A percentile compares a stretch with the other conserved stretches of the same genome.
phyloP scores from a whole-genome alignment of 2,329 filamentous ascomycete genomes.

The Nectriaceae sp. region DNA sequence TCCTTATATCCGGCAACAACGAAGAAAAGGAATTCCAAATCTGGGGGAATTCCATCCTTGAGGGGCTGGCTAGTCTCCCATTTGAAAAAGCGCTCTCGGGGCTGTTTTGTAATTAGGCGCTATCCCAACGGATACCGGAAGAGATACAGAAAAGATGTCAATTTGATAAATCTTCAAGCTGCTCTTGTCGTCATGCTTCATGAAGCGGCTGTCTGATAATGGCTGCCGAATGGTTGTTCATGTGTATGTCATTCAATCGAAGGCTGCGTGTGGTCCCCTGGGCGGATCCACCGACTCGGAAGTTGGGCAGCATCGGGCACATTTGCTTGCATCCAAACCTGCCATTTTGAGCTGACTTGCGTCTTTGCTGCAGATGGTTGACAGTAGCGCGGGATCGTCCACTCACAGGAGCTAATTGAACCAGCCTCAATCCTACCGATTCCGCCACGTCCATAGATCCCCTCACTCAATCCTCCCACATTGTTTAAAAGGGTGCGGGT shows the following conservation, averaged over 20 bases:
- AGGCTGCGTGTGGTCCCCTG: not conserved
- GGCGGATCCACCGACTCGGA: not conserved
- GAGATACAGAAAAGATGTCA: constrained; percentile 28
- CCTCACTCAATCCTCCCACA: not conserved
- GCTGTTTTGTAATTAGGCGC: constrained; percentile 32
- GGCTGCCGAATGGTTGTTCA: not conserved
- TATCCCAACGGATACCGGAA: constrained; percentile 16
- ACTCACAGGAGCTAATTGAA: not conserved
- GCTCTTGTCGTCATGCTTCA: too few relatives aligned
- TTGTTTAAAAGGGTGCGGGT: not conserved
- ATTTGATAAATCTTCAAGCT: constrained; percentile 4
- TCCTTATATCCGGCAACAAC: not conserved
- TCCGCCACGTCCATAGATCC: not conserved
- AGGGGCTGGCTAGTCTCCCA: not conserved
- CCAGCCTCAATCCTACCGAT: not conserved
- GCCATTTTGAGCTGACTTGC: constrained; percentile 5
- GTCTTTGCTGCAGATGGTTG: constrained; percentile 23
- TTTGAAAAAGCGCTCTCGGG: constrained; percentile 24
- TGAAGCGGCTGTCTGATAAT: too few relatives aligned
- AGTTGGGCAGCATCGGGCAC: constrained; percentile 27
- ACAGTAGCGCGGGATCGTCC: not conserved
- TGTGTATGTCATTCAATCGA: not conserved
- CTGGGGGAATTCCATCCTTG: not conserved
- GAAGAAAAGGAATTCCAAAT: constrained; percentile 3
- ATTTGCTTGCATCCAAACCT: constrained; percentile 17